These are phyloP conservation scores for Spizellomyces sp. DNA, from an alignment of 192 early-diverging fungal genomes.

Conservation along the genomic window DNA sequence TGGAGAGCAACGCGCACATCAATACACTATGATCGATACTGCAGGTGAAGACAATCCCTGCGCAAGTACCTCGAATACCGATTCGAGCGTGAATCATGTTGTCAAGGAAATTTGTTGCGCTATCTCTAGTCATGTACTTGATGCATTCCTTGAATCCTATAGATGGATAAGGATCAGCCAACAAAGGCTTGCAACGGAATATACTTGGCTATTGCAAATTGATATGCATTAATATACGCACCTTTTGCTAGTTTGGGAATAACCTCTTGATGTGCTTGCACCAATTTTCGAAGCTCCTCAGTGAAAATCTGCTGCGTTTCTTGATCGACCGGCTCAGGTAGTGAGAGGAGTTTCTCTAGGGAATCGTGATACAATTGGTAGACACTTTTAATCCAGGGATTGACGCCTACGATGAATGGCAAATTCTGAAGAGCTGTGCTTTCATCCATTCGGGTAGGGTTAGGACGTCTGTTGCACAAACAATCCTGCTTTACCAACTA, in stretches of 20 bases:
- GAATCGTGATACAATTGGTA: constrained; percentile 71
- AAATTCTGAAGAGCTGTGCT: constrained; percentile 77
- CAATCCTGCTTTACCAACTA: background rate
- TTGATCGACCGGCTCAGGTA: constrained; percentile 61
- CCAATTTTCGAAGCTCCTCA: constrained; percentile 69
- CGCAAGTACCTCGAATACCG: constrained; percentile 68
- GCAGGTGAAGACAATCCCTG: background rate
- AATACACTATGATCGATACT: background rate
- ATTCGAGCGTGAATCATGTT: constrained; percentile 89
- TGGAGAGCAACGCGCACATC: constrained; percentile 10
- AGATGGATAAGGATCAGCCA: background rate
- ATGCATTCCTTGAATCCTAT: constrained; percentile 86
- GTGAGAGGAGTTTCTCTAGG: constrained; percentile 67
- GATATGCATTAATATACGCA: constrained; percentile 15
- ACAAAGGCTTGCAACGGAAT: too few relatives aligned
- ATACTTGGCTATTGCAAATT: background rate
- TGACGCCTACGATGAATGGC: constrained; percentile 95
- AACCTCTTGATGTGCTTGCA: constrained; percentile 78
- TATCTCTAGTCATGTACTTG: constrained; percentile 77
- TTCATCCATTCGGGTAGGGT: background rate
- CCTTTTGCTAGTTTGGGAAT: constrained; percentile 90
- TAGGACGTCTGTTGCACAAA: background rate
- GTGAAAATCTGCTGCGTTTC: constrained; percentile 70
- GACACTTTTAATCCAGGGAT: constrained; percentile 85
- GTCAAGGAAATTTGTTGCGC: constrained; percentile 76